Percentiles rank a stretch among this genome's conserved stretches.
phyloP scores from a whole-genome alignment of 495 filamentous ascomycete species.

The Neurospora cerealis region DNA sequence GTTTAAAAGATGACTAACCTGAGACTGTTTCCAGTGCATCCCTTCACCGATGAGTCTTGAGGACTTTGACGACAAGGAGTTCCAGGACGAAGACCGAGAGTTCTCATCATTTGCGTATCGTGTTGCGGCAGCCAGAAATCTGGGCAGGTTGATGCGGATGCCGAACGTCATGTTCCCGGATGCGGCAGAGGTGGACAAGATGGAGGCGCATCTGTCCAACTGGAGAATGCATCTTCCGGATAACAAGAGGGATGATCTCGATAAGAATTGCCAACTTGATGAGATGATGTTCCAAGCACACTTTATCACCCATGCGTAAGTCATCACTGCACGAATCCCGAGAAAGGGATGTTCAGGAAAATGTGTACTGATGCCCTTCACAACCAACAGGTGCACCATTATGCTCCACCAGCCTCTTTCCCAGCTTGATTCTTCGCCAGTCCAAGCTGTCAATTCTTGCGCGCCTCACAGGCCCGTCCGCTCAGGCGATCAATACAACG shows the following conservation, averaged over 20 bases:
- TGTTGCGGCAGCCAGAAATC: slow-evolving; percentile 61
- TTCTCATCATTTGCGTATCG: slow-evolving; percentile 76
- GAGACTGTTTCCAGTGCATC: slow-evolving; percentile 40
- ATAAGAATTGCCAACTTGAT: slow-evolving; percentile 59
- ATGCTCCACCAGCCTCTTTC: slow-evolving; percentile 65
- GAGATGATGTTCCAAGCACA: slow-evolving; percentile 90
- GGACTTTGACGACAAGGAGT: slow-evolving; percentile 63
- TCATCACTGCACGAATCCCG: slow-evolving; percentile 1
- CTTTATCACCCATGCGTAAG: slow-evolving; percentile 64
- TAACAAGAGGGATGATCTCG: slow-evolving; percentile 61
- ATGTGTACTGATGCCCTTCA: neutral
- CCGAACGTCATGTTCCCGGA: slow-evolving; percentile 33
- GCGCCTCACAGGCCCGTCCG: slow-evolving; percentile 45
- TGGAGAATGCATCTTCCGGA: slow-evolving; percentile 74
- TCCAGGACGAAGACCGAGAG: slow-evolving; percentile 47
- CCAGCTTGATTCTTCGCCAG: slow-evolving; percentile 45
- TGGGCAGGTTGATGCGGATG: slow-evolving; percentile 62
- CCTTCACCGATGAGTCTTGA: slow-evolving; percentile 50
- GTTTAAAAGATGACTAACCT: neutral
- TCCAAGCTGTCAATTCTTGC: slow-evolving; percentile 47
- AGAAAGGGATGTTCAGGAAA: neutral
- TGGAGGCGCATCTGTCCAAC: slow-evolving; percentile 70
- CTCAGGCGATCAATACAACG: slow-evolving; percentile 47
- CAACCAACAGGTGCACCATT: slow-evolving; percentile 40
- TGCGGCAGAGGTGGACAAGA: slow-evolving; percentile 38